Conservation (phyloP, 768 basidiomycete genomes). For the Auricularia auricula-judae region DNA sequence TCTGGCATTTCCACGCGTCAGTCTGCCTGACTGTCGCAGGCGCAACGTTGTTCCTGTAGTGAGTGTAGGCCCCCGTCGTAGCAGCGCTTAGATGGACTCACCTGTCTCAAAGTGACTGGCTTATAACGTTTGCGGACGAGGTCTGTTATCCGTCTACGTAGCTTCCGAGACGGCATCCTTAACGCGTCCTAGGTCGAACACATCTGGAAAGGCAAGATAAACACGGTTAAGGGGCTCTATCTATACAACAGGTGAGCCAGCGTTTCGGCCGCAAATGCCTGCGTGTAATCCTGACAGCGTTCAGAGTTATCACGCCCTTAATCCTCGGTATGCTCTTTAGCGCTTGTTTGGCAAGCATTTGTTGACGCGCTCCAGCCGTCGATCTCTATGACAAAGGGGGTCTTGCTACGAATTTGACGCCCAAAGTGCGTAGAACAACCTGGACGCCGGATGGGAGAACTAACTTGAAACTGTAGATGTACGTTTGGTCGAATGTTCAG, state of each 20-base stretch:
- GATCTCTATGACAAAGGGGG: conserved; percentile 1
- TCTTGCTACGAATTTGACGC: neutral
- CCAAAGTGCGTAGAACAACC: neutral
- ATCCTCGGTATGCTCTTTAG: neutral
- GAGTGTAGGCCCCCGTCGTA: neutral
- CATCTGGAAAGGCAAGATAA: neutral
- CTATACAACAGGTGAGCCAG: neutral
- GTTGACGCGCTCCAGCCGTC: neutral
- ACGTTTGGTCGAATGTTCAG: neutral
- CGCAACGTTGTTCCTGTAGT: neutral
- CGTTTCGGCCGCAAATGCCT: neutral
- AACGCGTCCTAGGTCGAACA: neutral
- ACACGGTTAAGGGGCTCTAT: neutral
- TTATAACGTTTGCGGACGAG: neutral
- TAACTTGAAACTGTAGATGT: neutral
- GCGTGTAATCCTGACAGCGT: neutral
- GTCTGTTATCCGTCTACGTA: neutral
- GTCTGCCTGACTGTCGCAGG: neutral
- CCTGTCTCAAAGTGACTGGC: neutral
- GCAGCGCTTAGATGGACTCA: neutral
- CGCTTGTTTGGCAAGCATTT: neutral
- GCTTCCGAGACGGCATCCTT: neutral
- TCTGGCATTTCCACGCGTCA: neutral
- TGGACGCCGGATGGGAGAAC: neutral
- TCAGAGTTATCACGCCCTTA: neutral